Evolutionary conservation across 768 basidiomycete genomes (phyloP).

Genomic region (Auriscalpium orientale): DNA sequence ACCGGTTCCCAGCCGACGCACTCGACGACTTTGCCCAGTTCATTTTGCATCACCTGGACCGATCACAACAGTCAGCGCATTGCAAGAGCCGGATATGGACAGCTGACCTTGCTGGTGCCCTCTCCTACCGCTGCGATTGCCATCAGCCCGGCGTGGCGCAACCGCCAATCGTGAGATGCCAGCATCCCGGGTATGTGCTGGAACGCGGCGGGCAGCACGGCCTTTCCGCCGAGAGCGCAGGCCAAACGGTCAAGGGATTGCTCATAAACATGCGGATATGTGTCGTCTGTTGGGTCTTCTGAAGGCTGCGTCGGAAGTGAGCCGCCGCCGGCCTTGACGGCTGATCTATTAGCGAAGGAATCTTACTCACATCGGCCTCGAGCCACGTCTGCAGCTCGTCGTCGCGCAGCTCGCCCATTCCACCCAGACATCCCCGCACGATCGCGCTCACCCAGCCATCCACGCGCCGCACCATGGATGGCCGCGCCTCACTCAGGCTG

Average conservation of each 20-base stretch:
- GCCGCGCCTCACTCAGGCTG: constrained; percentile 66
- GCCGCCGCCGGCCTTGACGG: not conserved
- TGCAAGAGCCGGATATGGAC: not conserved
- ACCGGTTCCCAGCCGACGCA: constrained; percentile 28
- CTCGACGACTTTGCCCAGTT: constrained; percentile 78
- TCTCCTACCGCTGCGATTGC: constrained; percentile 82
- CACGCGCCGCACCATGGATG: constrained; percentile 59
- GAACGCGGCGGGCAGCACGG: constrained; percentile 74
- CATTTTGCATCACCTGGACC: constrained; percentile 65
- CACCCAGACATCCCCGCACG: constrained; percentile 72
- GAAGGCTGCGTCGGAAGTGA: constrained; percentile 40
- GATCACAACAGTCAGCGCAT: not conserved
- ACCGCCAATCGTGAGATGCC: constrained; percentile 75
- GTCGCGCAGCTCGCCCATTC: constrained; percentile 72
- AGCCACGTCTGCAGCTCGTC: constrained; percentile 57
- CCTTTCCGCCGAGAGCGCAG: constrained; percentile 68
- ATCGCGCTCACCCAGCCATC: constrained; percentile 65
- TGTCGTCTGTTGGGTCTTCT: constrained; percentile 53
- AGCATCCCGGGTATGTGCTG: constrained; percentile 80
- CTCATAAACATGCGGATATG: constrained; percentile 70
- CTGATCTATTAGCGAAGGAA: not conserved
- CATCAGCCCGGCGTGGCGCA: constrained; percentile 80
- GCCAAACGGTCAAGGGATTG: constrained; percentile 78
- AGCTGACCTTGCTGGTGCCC: constrained; percentile 61
- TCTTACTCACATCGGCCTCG: constrained; percentile 58